These are phyloP conservation scores for Fraxinus greggii DNA, from an alignment of 305 asterid genomes.

Conservation along the genomic window DNA sequence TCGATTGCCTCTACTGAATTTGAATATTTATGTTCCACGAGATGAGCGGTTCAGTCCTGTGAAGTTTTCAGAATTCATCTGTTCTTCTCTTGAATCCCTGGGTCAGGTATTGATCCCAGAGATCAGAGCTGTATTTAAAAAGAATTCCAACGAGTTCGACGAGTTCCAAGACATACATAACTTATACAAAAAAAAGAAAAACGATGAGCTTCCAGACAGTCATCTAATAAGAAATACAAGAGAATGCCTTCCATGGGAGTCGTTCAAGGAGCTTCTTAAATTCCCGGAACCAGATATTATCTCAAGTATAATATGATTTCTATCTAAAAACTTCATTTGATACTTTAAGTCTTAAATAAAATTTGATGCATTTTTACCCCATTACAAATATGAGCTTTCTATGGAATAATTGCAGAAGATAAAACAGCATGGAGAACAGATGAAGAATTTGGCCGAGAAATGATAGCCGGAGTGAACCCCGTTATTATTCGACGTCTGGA, in stretches of 20 bases:
- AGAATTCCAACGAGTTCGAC: slow-evolving; percentile 47
- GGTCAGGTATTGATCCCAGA: slow-evolving; percentile 53
- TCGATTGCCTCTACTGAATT: slow-evolving; percentile 55
- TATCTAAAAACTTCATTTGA: background rate
- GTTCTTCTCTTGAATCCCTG: slow-evolving; percentile 51
- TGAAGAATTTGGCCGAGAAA: slow-evolving; percentile 52
- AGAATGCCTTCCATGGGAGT: slow-evolving; percentile 46
- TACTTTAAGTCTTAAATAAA: background rate
- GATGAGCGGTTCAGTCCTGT: slow-evolving; percentile 70
- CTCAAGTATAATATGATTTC: slow-evolving; percentile 32
- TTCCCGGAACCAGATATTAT: slow-evolving; percentile 65
- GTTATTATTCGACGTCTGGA: slow-evolving; percentile 39
- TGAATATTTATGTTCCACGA: slow-evolving; percentile 62
- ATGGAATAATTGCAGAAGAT: slow-evolving; percentile 27
- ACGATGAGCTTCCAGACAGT: slow-evolving; percentile 42
- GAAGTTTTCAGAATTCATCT: slow-evolving; percentile 65
- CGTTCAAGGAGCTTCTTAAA: slow-evolving; percentile 51
- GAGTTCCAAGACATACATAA: slow-evolving; percentile 42
- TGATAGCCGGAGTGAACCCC: slow-evolving; percentile 50
- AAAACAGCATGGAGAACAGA: slow-evolving; percentile 52
- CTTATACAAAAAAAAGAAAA: slow-evolving; percentile 55
- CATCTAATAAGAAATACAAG: slow-evolving; percentile 29
- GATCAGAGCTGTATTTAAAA: slow-evolving; percentile 40
- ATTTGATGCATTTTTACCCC: background rate
- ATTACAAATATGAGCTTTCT: background rate